Base-by-base conservation (phyloP, 176 grass and related monocot species). In the Zoysia japonica region DNA sequence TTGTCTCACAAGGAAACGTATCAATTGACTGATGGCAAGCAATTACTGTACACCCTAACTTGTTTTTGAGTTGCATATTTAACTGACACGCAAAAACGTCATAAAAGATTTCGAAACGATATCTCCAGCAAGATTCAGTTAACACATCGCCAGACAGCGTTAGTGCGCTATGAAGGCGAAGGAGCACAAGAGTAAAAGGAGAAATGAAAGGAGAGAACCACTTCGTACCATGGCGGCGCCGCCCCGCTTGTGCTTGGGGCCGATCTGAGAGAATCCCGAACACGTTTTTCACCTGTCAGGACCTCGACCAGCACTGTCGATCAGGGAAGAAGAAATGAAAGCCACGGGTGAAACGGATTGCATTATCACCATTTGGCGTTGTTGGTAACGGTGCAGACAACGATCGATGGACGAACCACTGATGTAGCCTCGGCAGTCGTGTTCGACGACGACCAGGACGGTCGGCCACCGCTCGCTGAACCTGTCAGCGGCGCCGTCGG, bases 341-440 rank as follows among this genome's bases (percentile, higher is more conserved):
- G 41, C 37, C 43, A 3, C n/a, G 12, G 42, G 5, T 69, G 50
- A 76, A 38, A 49, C 47, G 10, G 68, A 9, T 61, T 48, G 28
- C 44, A 39, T 64, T 54, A 44, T 17, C 50, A 15, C 2, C 39
- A 51, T 53, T 42, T 6, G 39, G 14, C 44, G 66, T n/a, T 13
- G 15, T 8, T 5, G 60, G 50, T 50, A 35, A 7, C 13, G 48
- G 17, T 20, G 56, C 56, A 50, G 13, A 50, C 11, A 10, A 44
- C 41, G 6, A 39, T 15, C 41, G 2, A 39, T 15, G 1, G 17
- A 10, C 15, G 5, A 2, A 98, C 95, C 95, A 7, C 92, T 91
- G 37, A 88, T 92, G 80, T 90, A 94, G 72, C 94, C 81, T 7
- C 88, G 88, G 50, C 95, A 94, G 87, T 94, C 95, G 52, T 94